Conservation (phyloP, 305 asterid genomes). For the Solanum hybrid region DNA sequence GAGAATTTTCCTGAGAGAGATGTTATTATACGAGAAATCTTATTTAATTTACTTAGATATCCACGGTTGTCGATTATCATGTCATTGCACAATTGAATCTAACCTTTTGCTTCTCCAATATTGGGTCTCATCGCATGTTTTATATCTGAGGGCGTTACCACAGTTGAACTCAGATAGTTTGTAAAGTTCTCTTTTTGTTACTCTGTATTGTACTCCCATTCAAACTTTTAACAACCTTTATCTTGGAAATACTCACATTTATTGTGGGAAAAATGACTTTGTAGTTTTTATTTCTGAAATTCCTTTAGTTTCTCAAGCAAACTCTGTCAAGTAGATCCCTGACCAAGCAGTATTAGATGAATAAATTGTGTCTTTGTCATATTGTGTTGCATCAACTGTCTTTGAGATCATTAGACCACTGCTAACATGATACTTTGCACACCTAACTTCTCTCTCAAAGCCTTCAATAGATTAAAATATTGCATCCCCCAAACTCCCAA, state of each 20-base stretch:
- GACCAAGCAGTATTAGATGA: neutral
- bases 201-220: neutral
- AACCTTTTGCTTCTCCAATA: neutral
- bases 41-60: neutral
- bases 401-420: neutral
- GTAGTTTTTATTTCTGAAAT: neutral
- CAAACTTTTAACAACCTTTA: neutral
- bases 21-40: neutral
- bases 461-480: neutral
- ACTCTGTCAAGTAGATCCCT: neutral
- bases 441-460: neutral
- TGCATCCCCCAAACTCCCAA: neutral
- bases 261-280: neutral
- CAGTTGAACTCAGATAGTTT: slow-evolving; percentile 4
- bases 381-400: neutral
- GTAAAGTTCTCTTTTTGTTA: neutral
- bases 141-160: neutral
- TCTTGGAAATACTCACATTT: neutral
- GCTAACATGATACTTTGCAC: neutral
- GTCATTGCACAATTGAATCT: neutral
- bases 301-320: neutral
- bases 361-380: neutral
- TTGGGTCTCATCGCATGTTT: neutral
- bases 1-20: neutral
- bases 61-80: neutral